Evolutionary conservation across 768 basidiomycete genomes (phyloP), one percentile per base, ranked within the genome.

Genomic region (Mycena vulgaris): DNA sequence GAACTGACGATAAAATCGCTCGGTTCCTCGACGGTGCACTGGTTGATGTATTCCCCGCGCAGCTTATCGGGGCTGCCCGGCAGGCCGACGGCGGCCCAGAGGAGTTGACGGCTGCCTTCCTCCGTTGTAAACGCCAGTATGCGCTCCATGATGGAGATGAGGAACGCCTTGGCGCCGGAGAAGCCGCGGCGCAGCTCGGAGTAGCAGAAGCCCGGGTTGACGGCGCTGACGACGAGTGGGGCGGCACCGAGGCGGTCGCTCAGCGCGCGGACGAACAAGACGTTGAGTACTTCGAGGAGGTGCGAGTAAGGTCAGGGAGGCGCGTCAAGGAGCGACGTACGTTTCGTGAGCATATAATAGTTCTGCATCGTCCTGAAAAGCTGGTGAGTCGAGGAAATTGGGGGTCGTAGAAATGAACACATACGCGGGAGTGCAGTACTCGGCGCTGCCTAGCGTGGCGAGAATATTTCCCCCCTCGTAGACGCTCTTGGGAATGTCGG

Each of bases 401-500:
- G n/a, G n/a, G n/a, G n/a, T n/a, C n/a, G n/a, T n/a, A n/a, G n/a
- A n/a, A n/a, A n/a, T n/a, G n/a, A n/a, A n/a, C n/a, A n/a, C 0
- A 78, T 30, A 33, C 65, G 14, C 33, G 25, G 33, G 23, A 7
- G 40, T n/a, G 39, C 19, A 28, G 21, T 66, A 51, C 35, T 81
- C 75, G 49, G 78, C 77, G 53, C 78, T 80, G 0, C 78, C 79
- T 6, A 86, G 71, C 0, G 73, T 75, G 16, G 76, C 62, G 10
- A 84, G 62, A 5, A 83, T 81, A 19, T 80, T 78, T 0, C 74
- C 40, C 9, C 72, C 63, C 0, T 67, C 51, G 25, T 19, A 25
- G 30, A 71, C 45, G 17, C 71, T 31, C 21, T 61, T 49, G 8
- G 23, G 28, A 16, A 73, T 35, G 16, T 39, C 27, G 25, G 31